Percentiles rank a stretch among this genome's conserved stretches.
These are phyloP conservation scores for Tanozyma kutaoensis DNA, from an alignment of 805 yeast species.

Conservation along the genomic window DNA sequence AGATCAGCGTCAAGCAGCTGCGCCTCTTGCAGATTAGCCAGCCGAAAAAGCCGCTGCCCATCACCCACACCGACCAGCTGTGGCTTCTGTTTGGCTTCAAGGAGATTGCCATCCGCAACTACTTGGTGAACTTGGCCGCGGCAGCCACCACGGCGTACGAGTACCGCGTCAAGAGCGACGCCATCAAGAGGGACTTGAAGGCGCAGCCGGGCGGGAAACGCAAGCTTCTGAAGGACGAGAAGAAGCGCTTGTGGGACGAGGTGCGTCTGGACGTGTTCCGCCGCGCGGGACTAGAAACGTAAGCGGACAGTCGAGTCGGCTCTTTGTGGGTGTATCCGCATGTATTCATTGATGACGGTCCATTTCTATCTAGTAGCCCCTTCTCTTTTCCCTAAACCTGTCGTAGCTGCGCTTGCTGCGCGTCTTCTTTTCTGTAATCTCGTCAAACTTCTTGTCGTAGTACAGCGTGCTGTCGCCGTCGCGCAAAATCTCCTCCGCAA, in stretches of 20 bases:
- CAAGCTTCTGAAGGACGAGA: slow-evolving; percentile 26
- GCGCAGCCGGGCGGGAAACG: slow-evolving; percentile 5
- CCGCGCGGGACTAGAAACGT: slow-evolving; percentile 29
- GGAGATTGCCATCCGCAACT: slow-evolving; percentile 35
- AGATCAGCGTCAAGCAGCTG: slow-evolving; percentile 34
- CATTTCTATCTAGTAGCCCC: slow-evolving; percentile 20
- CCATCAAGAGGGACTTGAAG: slow-evolving; percentile 14
- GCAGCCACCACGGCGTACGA: slow-evolving; percentile 43
- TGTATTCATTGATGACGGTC: not conserved
- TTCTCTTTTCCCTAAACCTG: slow-evolving; percentile 49
- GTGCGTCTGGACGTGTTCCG: slow-evolving; percentile 38
- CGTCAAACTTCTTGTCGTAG: slow-evolving; percentile 74
- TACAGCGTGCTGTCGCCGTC: slow-evolving; percentile 59
- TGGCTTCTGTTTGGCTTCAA: slow-evolving; percentile 23
- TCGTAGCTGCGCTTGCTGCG: slow-evolving; percentile 60
- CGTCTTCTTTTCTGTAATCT: slow-evolving; percentile 51
- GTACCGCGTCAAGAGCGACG: slow-evolving; percentile 26
- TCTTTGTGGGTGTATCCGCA: not conserved
- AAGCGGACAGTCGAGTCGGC: not conserved
- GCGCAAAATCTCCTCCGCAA: slow-evolving; percentile 72
- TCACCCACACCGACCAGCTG: slow-evolving; percentile 16
- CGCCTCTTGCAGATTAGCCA: slow-evolving; percentile 25
- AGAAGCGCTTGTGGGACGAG: slow-evolving; percentile 32
- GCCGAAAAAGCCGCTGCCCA: slow-evolving; percentile 11
- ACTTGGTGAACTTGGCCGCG: slow-evolving; percentile 37